Evolutionary conservation across 148 eudicot genomes (phyloP).

Genomic region (Rheum nobile): DNA sequence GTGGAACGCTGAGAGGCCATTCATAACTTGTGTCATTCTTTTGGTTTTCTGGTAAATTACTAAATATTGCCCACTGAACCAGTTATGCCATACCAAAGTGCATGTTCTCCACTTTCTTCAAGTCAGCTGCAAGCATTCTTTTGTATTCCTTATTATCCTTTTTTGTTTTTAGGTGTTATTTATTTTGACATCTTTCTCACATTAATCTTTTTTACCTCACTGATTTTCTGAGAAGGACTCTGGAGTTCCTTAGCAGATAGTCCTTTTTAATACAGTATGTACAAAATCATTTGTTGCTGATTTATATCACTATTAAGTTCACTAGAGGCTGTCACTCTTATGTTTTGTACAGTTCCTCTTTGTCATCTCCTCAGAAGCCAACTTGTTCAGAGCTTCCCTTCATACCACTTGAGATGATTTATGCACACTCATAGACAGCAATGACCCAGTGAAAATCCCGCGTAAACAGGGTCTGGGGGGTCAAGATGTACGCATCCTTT

Average conservation of each 20-base stretch:
- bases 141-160: background rate
- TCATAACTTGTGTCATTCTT: background rate
- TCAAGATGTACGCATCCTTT: no score
- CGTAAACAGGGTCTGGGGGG: no score
- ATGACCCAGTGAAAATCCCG: no score
- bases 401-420: no score
- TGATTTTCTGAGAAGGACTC: background rate
- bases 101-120: slow-evolving; percentile 2
- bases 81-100: background rate
- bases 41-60: slow-evolving; percentile 4
- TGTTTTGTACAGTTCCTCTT: background rate
- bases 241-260: background rate
- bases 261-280: background rate
- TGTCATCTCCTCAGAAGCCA: background rate
- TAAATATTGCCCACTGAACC: slow-evolving; percentile 4
- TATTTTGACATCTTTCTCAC: background rate
- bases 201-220: background rate
- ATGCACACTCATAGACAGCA: no score
- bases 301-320: background rate
- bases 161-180: background rate
- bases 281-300: background rate
- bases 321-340: background rate
- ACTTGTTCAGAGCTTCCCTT: background rate
- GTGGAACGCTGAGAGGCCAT: slow-evolving; percentile 7
- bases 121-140: background rate